phyloP scores from a whole-genome alignment of 2,329 filamentous ascomycete species.

The Diplodia sapinea region DNA sequence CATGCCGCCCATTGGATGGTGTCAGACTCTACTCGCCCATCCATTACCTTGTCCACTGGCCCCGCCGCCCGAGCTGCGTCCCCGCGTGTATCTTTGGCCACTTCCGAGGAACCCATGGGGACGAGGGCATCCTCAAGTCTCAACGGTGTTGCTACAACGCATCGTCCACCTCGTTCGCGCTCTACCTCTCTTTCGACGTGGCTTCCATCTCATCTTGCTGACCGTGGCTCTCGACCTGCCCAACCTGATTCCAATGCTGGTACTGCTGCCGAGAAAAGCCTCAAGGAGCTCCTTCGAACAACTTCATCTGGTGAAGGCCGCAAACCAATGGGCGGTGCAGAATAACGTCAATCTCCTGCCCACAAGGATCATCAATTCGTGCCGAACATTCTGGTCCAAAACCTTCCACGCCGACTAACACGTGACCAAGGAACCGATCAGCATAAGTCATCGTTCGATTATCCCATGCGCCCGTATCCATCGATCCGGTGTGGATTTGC shows the following conservation, averaged over 20 bases:
- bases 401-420: background rate
- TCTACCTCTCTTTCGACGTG: slow-evolving; percentile 8
- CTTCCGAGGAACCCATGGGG: slow-evolving; percentile 19
- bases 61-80: slow-evolving; percentile 23
- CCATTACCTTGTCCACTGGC: slow-evolving; percentile 21
- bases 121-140: background rate
- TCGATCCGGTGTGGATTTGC: background rate
- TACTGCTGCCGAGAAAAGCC: slow-evolving; percentile 8
- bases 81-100: slow-evolving; percentile 27
- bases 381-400: background rate
- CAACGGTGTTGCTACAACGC: background rate
- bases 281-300: slow-evolving; percentile 21
- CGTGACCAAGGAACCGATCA: slow-evolving; percentile 6
- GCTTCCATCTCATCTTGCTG: slow-evolving; percentile 16
- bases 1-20: slow-evolving; percentile 25
- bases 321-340: background rate
- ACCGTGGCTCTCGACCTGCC: background rate
- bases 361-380: background rate
- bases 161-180: background rate
- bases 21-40: background rate
- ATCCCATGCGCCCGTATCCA: background rate
- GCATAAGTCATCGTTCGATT: too few species aligned
- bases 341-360: background rate
- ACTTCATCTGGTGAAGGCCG: background rate
- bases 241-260: background rate